These are phyloP conservation scores for Cyclotella baltica DNA, from an alignment of 108 stramenopile species.

Conservation along the genomic window DNA sequence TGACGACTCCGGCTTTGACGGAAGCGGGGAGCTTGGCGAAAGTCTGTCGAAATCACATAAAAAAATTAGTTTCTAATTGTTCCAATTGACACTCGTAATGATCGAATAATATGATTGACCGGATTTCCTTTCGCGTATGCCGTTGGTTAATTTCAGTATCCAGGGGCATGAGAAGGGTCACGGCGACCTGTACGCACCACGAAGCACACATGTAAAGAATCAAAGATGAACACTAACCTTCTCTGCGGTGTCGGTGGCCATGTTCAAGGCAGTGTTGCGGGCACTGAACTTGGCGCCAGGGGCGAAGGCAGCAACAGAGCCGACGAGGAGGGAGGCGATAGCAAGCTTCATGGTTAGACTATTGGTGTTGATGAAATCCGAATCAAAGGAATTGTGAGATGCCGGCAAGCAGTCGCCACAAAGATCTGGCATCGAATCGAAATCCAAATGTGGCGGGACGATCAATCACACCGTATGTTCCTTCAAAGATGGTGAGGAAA, in stretches of 20 bases:
- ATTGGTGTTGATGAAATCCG: neutral
- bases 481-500: neutral
- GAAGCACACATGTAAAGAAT: neutral
- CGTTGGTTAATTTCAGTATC: neutral
- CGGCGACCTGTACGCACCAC: neutral
- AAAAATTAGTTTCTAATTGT: neutral
- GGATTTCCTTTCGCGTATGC: neutral
- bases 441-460: neutral
- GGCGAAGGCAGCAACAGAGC: constrained; percentile 67
- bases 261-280: constrained; percentile 58
- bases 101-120: neutral
- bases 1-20: constrained; percentile 93
- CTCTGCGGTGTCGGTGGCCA: constrained; percentile 71
- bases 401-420: neutral
- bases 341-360: constrained; percentile 69
- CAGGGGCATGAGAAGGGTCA: neutral
- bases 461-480: neutral
- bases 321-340: constrained; percentile 62
- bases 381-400: neutral
- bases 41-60: constrained; percentile 44
- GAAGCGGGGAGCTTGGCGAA: constrained; percentile 91
- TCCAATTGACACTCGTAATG: too few relatives aligned
- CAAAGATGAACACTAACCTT: constrained; percentile 22
- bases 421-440: neutral
- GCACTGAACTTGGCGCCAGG: constrained; percentile 59